These are phyloP conservation scores for Botrytis squamosa DNA, from an alignment of 2,329 filamentous ascomycete species.

Conservation along the genomic window DNA sequence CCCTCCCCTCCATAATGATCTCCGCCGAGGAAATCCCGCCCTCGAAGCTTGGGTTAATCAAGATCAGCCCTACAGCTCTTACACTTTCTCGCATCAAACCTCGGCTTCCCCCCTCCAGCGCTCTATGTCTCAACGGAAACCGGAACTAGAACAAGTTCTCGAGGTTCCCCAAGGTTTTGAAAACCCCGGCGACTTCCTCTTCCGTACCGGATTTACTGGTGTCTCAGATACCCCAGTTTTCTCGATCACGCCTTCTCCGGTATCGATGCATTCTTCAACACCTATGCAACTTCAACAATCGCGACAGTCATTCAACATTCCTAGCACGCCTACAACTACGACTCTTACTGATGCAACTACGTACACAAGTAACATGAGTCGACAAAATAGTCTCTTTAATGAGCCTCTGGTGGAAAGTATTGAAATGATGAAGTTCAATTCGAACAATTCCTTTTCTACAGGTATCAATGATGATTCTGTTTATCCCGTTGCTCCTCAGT, in stretches of 20 bases:
- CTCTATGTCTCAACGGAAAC: constrained; percentile 30
- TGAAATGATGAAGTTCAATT: constrained; percentile 39
- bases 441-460: constrained; percentile 36
- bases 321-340: constrained; percentile 36
- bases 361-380: constrained; percentile 38
- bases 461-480: constrained; percentile 34
- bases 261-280: constrained; percentile 8
- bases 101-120: constrained; percentile 24
- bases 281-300: constrained; percentile 27
- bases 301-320: constrained; percentile 30
- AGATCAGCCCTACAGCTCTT: constrained; percentile 34
- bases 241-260: constrained; percentile 27
- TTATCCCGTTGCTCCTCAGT: constrained; percentile 34
- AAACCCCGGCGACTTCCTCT: constrained; percentile 33
- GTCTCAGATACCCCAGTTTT: constrained; percentile 25
- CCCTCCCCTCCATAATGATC: constrained; percentile 30
- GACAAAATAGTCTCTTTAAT: constrained; percentile 38
- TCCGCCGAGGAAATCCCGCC: constrained; percentile 29
- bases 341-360: constrained; percentile 39
- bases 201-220: constrained; percentile 25
- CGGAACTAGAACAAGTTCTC: constrained; percentile 34
- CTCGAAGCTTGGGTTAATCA: constrained; percentile 34
- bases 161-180: constrained; percentile 34
- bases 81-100: constrained; percentile 32
- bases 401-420: constrained; percentile 38